Evolutionary conservation across 129 eudicot genomes (phyloP).

Genomic region (Oenanthe sinensis): DNA sequence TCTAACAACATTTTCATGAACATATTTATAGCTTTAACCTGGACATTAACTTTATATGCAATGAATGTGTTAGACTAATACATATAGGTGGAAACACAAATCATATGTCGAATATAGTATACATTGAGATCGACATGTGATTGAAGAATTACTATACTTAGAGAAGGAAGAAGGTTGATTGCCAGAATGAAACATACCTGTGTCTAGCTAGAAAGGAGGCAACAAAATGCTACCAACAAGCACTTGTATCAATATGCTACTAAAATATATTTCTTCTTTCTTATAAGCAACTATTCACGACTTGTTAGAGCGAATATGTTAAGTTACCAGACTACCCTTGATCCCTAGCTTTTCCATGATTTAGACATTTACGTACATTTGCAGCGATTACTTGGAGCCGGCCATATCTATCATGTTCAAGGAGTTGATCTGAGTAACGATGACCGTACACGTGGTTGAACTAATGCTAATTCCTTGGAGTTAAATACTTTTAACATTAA

Average conservation of each 20-base stretch:
- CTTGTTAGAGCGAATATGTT: background rate
- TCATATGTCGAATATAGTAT: background rate
- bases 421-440: too few relatives aligned
- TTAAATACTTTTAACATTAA: constrained; percentile 18
- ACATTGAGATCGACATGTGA: background rate
- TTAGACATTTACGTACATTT: background rate
- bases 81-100: background rate
- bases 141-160: background rate
- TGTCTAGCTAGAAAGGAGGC: constrained; percentile 9
- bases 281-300: constrained; percentile 23
- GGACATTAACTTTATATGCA: background rate
- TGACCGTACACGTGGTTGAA: constrained; percentile 47
- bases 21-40: background rate
- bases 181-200: background rate
- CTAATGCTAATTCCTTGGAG: constrained; percentile 10
- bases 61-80: background rate
- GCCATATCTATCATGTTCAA: constrained; percentile 11
- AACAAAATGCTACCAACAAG: constrained; percentile 7
- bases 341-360: background rate
- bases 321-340: constrained; percentile 26
- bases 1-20: background rate
- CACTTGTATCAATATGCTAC: background rate
- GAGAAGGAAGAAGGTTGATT: background rate
- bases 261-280: background rate
- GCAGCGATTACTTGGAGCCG: constrained; percentile 1